Percentiles rank a stretch among this genome's conserved stretches.
These are phyloP conservation scores for Monilinia vaccinii-corymbosi DNA, from an alignment of 2,329 filamentous ascomycete genomes.

Conservation along the genomic window DNA sequence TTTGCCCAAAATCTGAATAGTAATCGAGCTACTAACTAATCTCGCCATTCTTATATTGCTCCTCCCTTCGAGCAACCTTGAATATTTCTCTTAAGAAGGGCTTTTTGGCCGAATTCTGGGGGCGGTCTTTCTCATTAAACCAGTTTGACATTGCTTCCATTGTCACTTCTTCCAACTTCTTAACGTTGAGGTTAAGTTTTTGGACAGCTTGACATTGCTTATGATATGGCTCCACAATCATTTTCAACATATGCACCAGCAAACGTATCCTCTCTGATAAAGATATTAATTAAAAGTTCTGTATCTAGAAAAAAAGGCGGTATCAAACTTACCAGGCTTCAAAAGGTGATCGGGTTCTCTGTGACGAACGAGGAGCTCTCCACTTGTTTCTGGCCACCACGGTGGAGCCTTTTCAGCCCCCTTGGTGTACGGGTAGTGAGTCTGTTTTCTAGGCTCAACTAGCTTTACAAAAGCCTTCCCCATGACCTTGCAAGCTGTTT, in stretches of 20 bases:
- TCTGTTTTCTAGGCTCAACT: conserved; percentile 70
- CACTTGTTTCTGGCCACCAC: conserved; percentile 55
- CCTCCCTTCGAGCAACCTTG: conserved; percentile 48
- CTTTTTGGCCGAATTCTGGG: conserved; percentile 45
- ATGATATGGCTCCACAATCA: conserved; percentile 36
- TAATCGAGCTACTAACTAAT: conserved; percentile 38
- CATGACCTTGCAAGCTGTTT: conserved; percentile 62
- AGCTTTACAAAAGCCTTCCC: conserved; percentile 69
- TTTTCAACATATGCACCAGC: conserved; percentile 49
- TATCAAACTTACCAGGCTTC: conserved; percentile 46
- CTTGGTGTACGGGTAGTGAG: conserved; percentile 63
- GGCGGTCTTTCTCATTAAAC: conserved; percentile 46
- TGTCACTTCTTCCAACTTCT: conserved; percentile 49
- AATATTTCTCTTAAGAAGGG: conserved; percentile 52
- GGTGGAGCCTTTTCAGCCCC: conserved; percentile 52
- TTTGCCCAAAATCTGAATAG: not conserved
- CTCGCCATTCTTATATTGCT: conserved; percentile 45
- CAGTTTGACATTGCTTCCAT: conserved; percentile 49
- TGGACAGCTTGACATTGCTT: conserved; percentile 37
- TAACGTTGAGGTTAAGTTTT: conserved; percentile 39
- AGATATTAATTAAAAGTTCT: not conserved
- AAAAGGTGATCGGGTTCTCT: conserved; percentile 67
- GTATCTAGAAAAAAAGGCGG: not conserved
- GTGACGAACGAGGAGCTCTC: conserved; percentile 51
- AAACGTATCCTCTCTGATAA: conserved; percentile 47